Percentiles rank a stretch among this genome's conserved stretches.
Conservation (phyloP, 306 rosid species). For the Leucaena leucocephala region DNA sequence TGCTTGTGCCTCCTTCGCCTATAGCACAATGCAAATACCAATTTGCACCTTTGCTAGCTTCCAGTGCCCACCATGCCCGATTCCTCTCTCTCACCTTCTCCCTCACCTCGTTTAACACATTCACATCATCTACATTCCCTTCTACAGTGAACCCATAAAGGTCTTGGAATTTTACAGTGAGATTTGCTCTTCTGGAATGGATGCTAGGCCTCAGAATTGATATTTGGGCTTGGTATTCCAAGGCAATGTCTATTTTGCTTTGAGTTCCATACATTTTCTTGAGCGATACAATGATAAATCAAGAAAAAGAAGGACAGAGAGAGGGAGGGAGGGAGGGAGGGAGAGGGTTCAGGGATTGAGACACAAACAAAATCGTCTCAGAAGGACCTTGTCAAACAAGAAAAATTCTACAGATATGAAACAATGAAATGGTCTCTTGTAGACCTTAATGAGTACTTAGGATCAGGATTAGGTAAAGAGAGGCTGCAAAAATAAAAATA, state of each 20-base stretch:
- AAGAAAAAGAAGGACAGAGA: conserved; percentile 25
- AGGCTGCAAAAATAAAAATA: conserved; percentile 11
- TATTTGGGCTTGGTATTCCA: conserved; percentile 66
- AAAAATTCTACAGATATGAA: conserved; percentile 40
- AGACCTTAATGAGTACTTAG: conserved; percentile 9
- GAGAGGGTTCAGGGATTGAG: neutral
- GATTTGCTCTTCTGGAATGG: conserved; percentile 66
- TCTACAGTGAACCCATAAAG: conserved; percentile 74
- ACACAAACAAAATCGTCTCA: neutral
- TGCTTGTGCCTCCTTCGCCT: conserved; percentile 45
- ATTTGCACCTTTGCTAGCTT: conserved; percentile 76
- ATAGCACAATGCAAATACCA: conserved; percentile 63
- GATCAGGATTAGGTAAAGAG: conserved; percentile 24
- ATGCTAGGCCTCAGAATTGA: conserved; percentile 71
- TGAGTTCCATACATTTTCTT: conserved; percentile 58
- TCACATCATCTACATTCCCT: conserved; percentile 83
- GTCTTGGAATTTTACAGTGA: conserved; percentile 74
- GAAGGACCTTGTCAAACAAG: conserved; percentile 36
- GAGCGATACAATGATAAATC: conserved; percentile 31
- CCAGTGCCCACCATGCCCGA: conserved; percentile 79
- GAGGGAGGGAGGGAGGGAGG: neutral
- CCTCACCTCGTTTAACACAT: conserved; percentile 72
- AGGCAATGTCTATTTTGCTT: conserved; percentile 56
- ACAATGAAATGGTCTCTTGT: conserved; percentile 40
- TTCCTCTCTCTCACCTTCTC: conserved; percentile 75